Evolutionary conservation across 2,329 filamentous ascomycete genomes (phyloP).

Genomic region (Aureobasidium sp.): DNA sequence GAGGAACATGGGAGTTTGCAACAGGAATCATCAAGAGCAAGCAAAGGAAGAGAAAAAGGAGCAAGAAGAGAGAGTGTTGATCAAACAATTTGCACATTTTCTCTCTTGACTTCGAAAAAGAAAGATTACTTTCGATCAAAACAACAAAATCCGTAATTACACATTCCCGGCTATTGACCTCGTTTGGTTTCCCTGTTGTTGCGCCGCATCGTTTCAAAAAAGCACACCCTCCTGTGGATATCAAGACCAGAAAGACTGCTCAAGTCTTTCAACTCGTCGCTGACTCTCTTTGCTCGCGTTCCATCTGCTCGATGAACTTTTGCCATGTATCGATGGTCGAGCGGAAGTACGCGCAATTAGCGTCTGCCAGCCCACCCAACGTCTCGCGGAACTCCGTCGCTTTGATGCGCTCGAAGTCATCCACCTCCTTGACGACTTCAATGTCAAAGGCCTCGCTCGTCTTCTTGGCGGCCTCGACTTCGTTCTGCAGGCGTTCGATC

Average conservation of each 20-base stretch:
- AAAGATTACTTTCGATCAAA: neutral
- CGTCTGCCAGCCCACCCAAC: constrained; percentile 72
- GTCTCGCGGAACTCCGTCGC: constrained; percentile 84
- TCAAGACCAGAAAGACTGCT: neutral
- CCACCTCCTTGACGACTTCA: constrained; percentile 86
- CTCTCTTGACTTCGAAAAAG: neutral
- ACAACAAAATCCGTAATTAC: neutral
- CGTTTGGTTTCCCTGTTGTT: neutral
- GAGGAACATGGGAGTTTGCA: neutral
- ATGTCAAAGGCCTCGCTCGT: constrained; percentile 92
- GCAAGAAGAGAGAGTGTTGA: neutral
- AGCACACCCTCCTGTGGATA: neutral
- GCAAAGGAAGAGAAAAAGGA: neutral
- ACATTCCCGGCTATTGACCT: neutral
- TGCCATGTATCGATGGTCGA: constrained; percentile 80
- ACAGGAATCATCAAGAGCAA: neutral
- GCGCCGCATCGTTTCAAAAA: neutral
- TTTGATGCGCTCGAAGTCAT: constrained; percentile 96
- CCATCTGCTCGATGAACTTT: constrained; percentile 80
- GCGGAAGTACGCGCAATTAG: constrained; percentile 81
- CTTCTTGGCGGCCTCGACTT: constrained; percentile 81
- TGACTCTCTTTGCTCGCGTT: constrained; percentile 49
- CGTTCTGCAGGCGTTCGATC: constrained; percentile 82
- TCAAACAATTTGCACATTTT: neutral
- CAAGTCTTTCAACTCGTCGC: neutral